A percentile compares a stretch with the other conserved stretches of the same genome.
Conservation (phyloP, 2,329 filamentous ascomycete species). For the Arthrocladium fulminans region DNA sequence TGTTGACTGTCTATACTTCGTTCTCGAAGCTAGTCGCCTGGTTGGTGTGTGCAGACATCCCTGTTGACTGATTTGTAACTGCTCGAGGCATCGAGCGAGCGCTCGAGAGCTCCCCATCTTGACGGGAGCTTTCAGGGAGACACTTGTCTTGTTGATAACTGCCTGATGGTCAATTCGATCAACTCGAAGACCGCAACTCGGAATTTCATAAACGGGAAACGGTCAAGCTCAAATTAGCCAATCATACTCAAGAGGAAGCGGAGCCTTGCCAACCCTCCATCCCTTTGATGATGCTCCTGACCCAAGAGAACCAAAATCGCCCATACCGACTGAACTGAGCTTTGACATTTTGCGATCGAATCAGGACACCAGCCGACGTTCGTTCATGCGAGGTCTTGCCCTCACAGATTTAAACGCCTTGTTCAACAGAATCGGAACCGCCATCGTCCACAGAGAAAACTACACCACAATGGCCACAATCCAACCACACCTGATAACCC, state of each 20-base stretch:
- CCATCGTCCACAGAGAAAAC: neutral
- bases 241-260: neutral
- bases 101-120: neutral
- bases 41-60: neutral
- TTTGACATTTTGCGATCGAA: too few species aligned
- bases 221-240: neutral
- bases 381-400: neutral
- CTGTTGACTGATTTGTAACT: neutral
- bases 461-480: conserved; percentile 7
- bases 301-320: neutral
- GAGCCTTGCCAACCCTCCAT: neutral
- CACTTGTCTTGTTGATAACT: neutral
- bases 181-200: neutral
- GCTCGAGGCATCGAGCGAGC: neutral
- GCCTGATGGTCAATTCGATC: neutral
- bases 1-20: neutral
- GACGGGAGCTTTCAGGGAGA: neutral
- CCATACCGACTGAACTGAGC: neutral
- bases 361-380: too few species aligned
- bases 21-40: neutral
- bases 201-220: neutral
- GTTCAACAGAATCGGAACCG: neutral
- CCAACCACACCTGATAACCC: conserved; percentile 42
- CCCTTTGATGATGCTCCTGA: neutral
- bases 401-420: neutral